Conservation (phyloP, 768 basidiomycete genomes). For the Leccinum fibrillosum region DNA sequence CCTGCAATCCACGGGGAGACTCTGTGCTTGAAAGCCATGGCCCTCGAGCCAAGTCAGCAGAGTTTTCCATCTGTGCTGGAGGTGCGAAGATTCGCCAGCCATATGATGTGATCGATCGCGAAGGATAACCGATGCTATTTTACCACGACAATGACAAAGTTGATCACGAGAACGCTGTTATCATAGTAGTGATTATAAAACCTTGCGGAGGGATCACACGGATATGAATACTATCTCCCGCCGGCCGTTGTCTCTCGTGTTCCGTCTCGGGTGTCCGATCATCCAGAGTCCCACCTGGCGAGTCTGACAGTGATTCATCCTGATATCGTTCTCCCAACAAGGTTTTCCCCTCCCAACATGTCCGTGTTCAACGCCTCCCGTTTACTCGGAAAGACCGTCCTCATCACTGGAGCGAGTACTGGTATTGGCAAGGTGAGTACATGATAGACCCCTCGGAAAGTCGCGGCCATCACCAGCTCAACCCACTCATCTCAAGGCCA, state of each 20-base stretch:
- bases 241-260: neutral
- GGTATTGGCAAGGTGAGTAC: constrained; percentile 84
- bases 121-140: neutral
- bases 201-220: constrained; percentile 5
- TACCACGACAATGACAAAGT: neutral
- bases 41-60: constrained; percentile 52
- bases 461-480: neutral
- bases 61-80: constrained; percentile 37
- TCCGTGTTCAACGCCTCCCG: constrained; percentile 80
- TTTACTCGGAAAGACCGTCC: constrained; percentile 79
- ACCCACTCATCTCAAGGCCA: constrained; percentile 49
- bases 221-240: neutral
- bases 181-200: neutral
- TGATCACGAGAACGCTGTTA: neutral
- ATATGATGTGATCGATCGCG: neutral
- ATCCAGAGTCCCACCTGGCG: neutral
- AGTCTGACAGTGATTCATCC: neutral
- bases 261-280: constrained; percentile 5
- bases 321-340: neutral
- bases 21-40: constrained; percentile 45
- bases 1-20: constrained; percentile 50
- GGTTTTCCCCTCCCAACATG: constrained; percentile 26
- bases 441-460: neutral
- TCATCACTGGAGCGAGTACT: constrained; percentile 86
- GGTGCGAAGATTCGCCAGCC: constrained; percentile 1